phyloP scores from a whole-genome alignment of 129 eudicot species.

The Lactuca saligna region DNA sequence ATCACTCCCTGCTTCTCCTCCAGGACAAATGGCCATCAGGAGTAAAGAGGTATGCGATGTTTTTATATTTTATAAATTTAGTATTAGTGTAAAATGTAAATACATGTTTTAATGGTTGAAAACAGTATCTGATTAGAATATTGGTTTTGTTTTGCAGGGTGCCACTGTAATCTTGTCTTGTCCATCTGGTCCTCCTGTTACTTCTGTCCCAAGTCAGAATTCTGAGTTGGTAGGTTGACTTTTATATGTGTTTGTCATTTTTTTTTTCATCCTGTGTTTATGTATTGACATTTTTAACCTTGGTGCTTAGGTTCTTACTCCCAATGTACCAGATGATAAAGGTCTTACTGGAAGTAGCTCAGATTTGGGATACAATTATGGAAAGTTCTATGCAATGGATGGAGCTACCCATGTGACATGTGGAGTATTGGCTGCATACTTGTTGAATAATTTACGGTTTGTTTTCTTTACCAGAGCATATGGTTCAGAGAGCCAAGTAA shows the following conservation, averaged over 20 bases:
- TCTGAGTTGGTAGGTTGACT: slow-evolving; percentile 73
- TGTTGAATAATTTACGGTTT: no score
- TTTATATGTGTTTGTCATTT: background rate
- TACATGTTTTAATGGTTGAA: background rate
- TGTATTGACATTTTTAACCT: slow-evolving; percentile 20
- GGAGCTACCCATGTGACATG: no score
- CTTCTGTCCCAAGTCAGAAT: slow-evolving; percentile 80
- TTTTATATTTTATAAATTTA: slow-evolving; percentile 8
- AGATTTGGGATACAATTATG: no score
- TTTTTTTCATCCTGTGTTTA: background rate
- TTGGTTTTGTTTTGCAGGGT: slow-evolving; percentile 61
- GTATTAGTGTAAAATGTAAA: background rate
- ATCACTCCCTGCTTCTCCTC: slow-evolving; percentile 98
- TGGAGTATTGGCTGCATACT: no score
- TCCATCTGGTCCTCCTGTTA: slow-evolving; percentile 88
- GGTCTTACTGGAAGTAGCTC: no score
- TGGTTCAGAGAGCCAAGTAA: no score
- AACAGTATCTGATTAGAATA: slow-evolving; percentile 20
- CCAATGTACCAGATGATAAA: slow-evolving; percentile 73
- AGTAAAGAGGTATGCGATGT: slow-evolving; percentile 72
- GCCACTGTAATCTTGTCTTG: slow-evolving; percentile 32
- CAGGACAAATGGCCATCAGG: slow-evolving; percentile 99
- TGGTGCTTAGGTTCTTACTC: slow-evolving; percentile 80
- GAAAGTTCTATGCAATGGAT: no score
- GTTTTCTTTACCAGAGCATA: no score